phyloP scores from a whole-genome alignment of 768 basidiomycete genomes.

The Pisolithus orientalis region DNA sequence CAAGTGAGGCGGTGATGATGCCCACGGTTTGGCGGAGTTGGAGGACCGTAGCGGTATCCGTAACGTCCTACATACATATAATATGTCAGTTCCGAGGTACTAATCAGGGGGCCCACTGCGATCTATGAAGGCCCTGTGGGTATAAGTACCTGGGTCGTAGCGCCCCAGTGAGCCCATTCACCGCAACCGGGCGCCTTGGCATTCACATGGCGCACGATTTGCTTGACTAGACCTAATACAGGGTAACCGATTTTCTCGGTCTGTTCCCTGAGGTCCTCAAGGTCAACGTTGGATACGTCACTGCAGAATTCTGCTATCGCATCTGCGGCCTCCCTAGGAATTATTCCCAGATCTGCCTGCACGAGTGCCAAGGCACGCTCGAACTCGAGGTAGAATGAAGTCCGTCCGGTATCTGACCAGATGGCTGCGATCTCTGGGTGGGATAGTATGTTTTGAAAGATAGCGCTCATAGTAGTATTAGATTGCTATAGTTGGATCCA shows the following conservation, averaged over 20 bases:
- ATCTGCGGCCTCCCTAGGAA: conserved; percentile 33
- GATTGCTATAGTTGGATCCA: too few species aligned
- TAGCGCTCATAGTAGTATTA: not conserved
- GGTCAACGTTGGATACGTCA: conserved; percentile 31
- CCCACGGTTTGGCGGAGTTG: conserved; percentile 36
- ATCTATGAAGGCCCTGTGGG: not conserved
- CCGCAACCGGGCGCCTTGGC: conserved; percentile 28
- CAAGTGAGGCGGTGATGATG: conserved; percentile 25
- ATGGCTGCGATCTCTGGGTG: conserved; percentile 31
- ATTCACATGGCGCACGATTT: conserved; percentile 36
- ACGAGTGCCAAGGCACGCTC: conserved; percentile 31
- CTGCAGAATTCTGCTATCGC: conserved; percentile 30
- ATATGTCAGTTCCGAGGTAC: not conserved
- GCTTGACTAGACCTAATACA: conserved; percentile 38
- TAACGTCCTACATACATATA: conserved; percentile 33
- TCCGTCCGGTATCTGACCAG: conserved; percentile 34
- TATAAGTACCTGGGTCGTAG: conserved; percentile 38
- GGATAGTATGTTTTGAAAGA: conserved; percentile 38
- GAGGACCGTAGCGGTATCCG: conserved; percentile 40
- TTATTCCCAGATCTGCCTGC: conserved; percentile 34
- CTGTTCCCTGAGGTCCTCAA: conserved; percentile 32
- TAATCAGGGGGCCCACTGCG: not conserved
- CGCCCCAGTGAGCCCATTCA: conserved; percentile 44
- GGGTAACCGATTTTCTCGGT: conserved; percentile 41
- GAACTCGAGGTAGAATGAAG: conserved; percentile 20